Base-by-base conservation (phyloP, 2,329 filamentous ascomycete genomes). In the Dryadomyces quercus-mongolicae region DNA sequence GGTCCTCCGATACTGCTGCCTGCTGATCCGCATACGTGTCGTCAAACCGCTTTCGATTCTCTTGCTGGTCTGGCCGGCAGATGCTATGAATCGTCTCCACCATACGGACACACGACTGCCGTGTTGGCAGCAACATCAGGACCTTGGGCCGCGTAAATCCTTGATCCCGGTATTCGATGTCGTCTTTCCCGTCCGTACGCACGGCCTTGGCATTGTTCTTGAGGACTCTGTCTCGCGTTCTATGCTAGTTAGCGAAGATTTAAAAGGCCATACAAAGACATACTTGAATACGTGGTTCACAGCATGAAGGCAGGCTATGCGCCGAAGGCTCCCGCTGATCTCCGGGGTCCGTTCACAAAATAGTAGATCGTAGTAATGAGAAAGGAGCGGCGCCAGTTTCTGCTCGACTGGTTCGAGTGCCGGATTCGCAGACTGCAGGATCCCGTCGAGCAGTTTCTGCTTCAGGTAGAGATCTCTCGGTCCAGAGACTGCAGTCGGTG, bases 131-230 rank as follows among this genome's bases (percentile, higher is more conserved):
- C 18, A 98, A 75, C 67, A 97, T 88, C 20, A 98, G 77, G 7
- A 96, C 85, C 66, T 97, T 97, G 8, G 93, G 93, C 5, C 93
- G 77, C 0, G 92, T 96, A 68, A 96, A 98, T 0, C 93, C 93
- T 69, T 98, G 93, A 61, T 98, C 93, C 59, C 90, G 82, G 18
- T 90, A 74, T 60, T 95, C 89, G 5, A 86, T 71, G 42, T 87
- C 84, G 16, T 77, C 71, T 42, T 76, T 75, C 10, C 78, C 77
- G 3, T 80, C 76, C 53, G 85, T 81, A 61, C 83, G 84, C 10
- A 85, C 75, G 12, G 95, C 70, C 59, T 84, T 88, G 53, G 86
- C 81, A 64, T 91, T 97, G 70, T 97, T 94, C 69, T 95, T 97
- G 57, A 97, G 80, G 0, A 97, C 86, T 34, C 84, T 81, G 64